phyloP scores from a whole-genome alignment of 208 protist species.

The Herpetomonas samuelpessoai region DNA sequence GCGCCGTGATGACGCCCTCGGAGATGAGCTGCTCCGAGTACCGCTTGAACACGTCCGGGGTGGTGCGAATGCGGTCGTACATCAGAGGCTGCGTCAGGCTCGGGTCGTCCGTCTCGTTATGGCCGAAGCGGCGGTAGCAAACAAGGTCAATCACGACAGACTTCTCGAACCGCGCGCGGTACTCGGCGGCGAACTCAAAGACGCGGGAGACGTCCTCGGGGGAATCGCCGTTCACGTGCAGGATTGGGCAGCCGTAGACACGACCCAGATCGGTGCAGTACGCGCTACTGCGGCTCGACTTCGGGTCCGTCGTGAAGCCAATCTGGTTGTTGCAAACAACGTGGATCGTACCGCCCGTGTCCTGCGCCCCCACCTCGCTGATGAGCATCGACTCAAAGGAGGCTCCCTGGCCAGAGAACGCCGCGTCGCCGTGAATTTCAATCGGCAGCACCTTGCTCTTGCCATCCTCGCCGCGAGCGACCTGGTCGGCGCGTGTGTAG shows the following conservation, averaged over 20 bases:
- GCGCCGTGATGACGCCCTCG: constrained; percentile 70
- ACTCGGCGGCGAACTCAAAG: constrained; percentile 93
- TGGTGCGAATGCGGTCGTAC: constrained; percentile 92
- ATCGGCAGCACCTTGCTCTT: constrained; percentile 75
- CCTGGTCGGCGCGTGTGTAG: constrained; percentile 96
- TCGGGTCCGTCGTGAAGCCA: constrained; percentile 98
- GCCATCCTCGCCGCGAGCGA: constrained; percentile 51
- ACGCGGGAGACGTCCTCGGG: constrained; percentile 92
- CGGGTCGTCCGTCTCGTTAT: constrained; percentile 98
- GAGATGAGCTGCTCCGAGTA: constrained; percentile 84
- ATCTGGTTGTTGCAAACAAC: constrained; percentile 99
- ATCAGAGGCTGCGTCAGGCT: constrained; percentile 97
- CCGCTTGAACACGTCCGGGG: constrained; percentile 76
- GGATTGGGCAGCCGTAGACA: constrained; percentile 92
- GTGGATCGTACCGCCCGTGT: constrained; percentile 97
- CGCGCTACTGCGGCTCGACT: constrained; percentile 92
- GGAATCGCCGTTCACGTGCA: constrained; percentile 98
- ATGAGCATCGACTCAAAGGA: constrained; percentile 97
- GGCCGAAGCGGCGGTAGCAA: constrained; percentile 95
- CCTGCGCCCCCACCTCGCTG: constrained; percentile 89
- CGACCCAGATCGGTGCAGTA: constrained; percentile 98
- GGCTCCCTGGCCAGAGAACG: constrained; percentile 97
- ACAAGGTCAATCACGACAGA: constrained; percentile 98
- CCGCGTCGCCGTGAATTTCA: constrained; percentile 98
- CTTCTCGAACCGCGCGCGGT: constrained; percentile 89